These are phyloP conservation scores for Hyaloscypha hepaticicola DNA, from an alignment of 495 filamentous ascomycete genomes.

Conservation along the genomic window DNA sequence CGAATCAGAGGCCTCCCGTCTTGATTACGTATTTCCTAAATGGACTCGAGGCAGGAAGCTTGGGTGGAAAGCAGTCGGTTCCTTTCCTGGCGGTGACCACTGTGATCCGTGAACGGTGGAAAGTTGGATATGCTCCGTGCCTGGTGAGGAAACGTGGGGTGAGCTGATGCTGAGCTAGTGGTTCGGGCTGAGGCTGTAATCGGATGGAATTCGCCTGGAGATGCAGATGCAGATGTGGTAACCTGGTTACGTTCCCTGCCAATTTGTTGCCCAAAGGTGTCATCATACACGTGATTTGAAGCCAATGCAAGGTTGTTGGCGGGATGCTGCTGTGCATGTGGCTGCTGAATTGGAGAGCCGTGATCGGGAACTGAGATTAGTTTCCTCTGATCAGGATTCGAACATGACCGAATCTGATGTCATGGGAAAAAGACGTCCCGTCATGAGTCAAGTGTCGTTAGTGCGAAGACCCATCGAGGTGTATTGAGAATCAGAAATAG, in stretches of 20 bases:
- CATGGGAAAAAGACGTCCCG: neutral
- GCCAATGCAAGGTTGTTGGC: neutral
- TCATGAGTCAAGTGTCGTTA: neutral
- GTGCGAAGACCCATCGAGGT: neutral
- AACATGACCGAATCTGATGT: neutral
- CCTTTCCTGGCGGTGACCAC: neutral
- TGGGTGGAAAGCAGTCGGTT: neutral
- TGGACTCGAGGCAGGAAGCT: conserved; percentile 13
- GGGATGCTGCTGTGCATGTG: conserved; percentile 2
- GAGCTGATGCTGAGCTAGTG: neutral
- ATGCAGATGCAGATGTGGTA: conserved; percentile 7
- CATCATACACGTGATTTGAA: neutral
- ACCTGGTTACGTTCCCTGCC: neutral
- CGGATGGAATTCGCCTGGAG: conserved; percentile 9
- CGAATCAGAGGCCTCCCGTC: neutral
- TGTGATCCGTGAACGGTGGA: neutral
- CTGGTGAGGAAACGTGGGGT: neutral
- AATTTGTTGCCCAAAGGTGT: neutral
- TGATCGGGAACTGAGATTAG: neutral
- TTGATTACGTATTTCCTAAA: neutral
- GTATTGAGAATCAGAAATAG: no score
- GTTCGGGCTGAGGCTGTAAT: neutral
- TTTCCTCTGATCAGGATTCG: neutral
- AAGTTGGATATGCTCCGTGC: neutral
- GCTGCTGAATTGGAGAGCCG: neutral